Evolutionary conservation across 495 filamentous ascomycete genomes (phyloP), one percentile per base, ranked within the genome.

Genomic region (Tuber borchii): DNA sequence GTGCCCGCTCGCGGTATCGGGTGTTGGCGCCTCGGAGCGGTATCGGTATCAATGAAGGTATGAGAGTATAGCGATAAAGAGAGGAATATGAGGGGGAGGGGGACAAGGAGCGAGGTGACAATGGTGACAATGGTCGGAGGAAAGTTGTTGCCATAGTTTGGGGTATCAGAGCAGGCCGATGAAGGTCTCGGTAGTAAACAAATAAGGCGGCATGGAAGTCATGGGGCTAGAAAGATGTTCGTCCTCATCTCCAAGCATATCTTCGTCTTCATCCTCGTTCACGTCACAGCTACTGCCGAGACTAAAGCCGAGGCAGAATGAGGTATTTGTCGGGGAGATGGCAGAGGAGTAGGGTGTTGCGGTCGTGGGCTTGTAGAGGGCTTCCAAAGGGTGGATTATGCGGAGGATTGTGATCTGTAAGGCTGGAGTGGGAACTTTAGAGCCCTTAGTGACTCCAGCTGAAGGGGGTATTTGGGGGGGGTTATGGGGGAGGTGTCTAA

Each of bases 1-100:
- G 45, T 85, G 88, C 31, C 90, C 89, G 74, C 91, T 88, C n/a
- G 93, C 92, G 0, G 95, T 98, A 81, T 99, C 95, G 1, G 95
- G 95, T 0, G 95, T 98, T 3, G 95, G 95, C 0, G 95, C 95
- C 17, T 94, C 94, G 79, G 81, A 83, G 34, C 81, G 81, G 74
- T 83, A 83, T 2, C 81, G 72, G 69, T n/a, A 45, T 34, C 69
- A 65, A 22, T 44, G 72, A 42, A 74, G 48, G 73, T 71, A 46
- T 37, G 43, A 45, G 70, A 37, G 77, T 48, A 69, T 65, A 68
- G 71, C 68, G 74, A 40, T 56, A 8, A 40, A 42, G 65, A 56
- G 61, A 70, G 75, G 45, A 65, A 45, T 26, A 14, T 71, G 51
- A 70, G 46, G 70, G 70, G 69, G 26, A 70, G 44, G 73, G 68